These are phyloP conservation scores for Cryptosporidium ubiquitum DNA, from an alignment of 169 alveolate genomes.

Conservation along the genomic window DNA sequence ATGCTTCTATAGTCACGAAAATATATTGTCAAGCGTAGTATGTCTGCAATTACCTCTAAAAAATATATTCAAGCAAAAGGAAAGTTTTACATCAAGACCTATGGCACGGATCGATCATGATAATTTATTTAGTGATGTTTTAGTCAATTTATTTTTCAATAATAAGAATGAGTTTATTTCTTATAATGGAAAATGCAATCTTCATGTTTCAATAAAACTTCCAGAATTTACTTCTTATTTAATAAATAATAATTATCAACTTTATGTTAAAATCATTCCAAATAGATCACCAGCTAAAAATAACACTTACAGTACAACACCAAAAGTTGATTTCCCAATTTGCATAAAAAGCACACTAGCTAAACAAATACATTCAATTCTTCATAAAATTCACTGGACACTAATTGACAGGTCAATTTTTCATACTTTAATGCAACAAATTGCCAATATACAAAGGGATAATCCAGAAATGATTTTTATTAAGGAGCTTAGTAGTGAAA, in stretches of 20 bases:
- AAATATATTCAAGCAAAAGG: not conserved
- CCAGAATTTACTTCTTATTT: slow-evolving; percentile 10
- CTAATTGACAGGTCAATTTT: slow-evolving; percentile 32
- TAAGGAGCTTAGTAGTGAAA: not conserved
- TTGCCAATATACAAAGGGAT: not conserved
- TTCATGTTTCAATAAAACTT: not conserved
- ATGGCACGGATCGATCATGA: slow-evolving; percentile 1
- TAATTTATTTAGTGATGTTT: not conserved
- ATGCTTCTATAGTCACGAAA: no score
- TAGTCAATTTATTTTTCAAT: not conserved
- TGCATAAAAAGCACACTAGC: slow-evolving; percentile 36
- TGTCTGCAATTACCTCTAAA: slow-evolving; percentile 20
- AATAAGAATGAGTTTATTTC: not conserved
- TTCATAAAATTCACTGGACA: slow-evolving; percentile 47
- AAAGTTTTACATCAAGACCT: not conserved
- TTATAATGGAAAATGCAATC: not conserved
- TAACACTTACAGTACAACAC: not conserved
- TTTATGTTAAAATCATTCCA: not conserved
- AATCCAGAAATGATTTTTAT: not conserved
- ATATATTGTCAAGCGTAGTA: not conserved
- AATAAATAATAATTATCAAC: slow-evolving; percentile 14
- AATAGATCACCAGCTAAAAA: not conserved
- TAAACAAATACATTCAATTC: slow-evolving; percentile 54
- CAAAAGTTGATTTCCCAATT: not conserved
- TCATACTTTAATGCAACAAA: slow-evolving; percentile 8